phyloP scores from a whole-genome alignment of 108 stramenopile species.

The Pseudonitzschia pungens region DNA sequence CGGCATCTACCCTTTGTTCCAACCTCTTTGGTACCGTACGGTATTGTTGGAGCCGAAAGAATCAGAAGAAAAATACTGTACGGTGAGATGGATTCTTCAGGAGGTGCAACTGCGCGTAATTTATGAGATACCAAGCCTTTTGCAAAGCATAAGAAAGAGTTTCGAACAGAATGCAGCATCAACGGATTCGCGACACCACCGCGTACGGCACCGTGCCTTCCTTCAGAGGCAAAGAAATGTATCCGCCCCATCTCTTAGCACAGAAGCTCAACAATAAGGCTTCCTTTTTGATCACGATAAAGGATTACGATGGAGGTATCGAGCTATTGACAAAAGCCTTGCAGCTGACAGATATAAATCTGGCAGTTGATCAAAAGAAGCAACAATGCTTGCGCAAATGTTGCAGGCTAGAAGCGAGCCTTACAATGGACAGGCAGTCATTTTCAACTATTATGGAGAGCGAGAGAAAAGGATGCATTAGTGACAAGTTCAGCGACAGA shows the following conservation, averaged over 20 bases:
- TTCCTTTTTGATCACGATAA: not conserved
- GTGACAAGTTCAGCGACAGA: not conserved
- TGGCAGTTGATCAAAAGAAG: not conserved
- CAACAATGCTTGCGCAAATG: not conserved
- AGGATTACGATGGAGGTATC: slow-evolving; percentile 13
- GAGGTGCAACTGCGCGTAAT: no score
- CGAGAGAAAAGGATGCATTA: not conserved
- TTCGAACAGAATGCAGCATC: not conserved
- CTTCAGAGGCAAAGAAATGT: not conserved
- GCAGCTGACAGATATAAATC: slow-evolving; percentile 5
- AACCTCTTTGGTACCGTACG: no score
- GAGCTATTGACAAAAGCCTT: slow-evolving; percentile 11
- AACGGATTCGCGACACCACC: not conserved
- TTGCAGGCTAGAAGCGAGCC: not conserved
- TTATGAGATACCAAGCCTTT: no score
- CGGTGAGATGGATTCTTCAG: no score
- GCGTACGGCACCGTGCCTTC: not conserved
- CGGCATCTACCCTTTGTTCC: no score
- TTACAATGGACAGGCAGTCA: not conserved
- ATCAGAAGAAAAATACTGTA: no score
- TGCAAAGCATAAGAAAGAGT: no score
- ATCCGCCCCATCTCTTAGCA: slow-evolving; percentile 21
- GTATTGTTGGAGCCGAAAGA: no score
- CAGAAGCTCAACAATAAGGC: slow-evolving; percentile 33
- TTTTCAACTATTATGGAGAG: not conserved